Evolutionary conservation across 495 filamentous ascomycete genomes (phyloP).

Genomic region (Penicillium argentinense): DNA sequence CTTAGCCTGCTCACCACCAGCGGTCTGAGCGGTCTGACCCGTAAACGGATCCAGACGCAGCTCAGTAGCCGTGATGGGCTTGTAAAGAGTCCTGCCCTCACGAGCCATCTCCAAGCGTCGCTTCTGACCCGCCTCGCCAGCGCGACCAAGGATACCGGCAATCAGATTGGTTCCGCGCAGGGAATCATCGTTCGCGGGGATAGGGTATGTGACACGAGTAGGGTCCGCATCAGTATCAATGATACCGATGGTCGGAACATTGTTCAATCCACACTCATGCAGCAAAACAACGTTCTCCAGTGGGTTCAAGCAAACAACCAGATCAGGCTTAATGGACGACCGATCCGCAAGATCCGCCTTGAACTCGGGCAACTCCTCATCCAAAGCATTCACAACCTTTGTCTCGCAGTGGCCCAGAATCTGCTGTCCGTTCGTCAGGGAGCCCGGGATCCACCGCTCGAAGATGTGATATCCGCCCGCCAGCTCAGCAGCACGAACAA

Average conservation of each 20-base stretch:
- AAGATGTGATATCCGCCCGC: constrained; percentile 85
- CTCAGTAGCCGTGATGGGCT: constrained; percentile 37
- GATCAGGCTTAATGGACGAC: constrained; percentile 73
- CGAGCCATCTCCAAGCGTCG: constrained; percentile 61
- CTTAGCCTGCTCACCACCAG: constrained; percentile 15
- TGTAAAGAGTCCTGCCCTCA: constrained; percentile 58
- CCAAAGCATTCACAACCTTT: constrained; percentile 70
- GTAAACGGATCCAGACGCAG: constrained; percentile 31
- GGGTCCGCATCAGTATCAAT: constrained; percentile 94
- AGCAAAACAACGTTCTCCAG: constrained; percentile 86
- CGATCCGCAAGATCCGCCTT: constrained; percentile 61
- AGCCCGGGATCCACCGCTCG: constrained; percentile 88
- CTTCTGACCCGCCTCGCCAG: constrained; percentile 74
- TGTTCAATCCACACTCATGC: constrained; percentile 84
- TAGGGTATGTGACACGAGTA: constrained; percentile 92
- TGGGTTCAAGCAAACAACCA: constrained; percentile 91
- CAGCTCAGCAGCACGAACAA: constrained; percentile 78
- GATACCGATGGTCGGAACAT: constrained; percentile 90
- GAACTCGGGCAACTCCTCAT: constrained; percentile 63
- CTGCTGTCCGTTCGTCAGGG: constrained; percentile 89
- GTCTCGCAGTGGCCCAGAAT: constrained; percentile 67
- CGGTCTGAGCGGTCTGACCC: constrained; percentile 13
- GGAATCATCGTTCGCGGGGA: constrained; percentile 97
- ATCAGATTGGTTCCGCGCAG: constrained; percentile 78
- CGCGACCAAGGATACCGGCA: constrained; percentile 78